Evolutionary conservation across 805 yeast species (phyloP).

Genomic region (Metschnikowia cerradonensis): DNA sequence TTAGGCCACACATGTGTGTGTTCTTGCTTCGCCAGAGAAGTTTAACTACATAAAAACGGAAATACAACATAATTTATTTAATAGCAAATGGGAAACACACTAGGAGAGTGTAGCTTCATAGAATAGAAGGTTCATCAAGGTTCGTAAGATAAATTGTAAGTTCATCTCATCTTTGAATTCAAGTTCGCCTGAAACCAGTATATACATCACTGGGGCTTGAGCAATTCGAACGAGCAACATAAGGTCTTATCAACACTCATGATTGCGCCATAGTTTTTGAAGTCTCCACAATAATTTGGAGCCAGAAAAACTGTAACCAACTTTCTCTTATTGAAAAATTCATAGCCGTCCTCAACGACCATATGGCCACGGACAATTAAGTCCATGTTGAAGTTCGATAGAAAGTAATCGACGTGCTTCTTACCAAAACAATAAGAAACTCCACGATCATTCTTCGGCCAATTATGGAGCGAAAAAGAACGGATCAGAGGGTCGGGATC

Average conservation of each 20-base stretch:
- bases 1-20: not conserved
- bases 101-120: not conserved
- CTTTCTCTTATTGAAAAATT: conserved; percentile 69
- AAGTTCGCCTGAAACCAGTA: not conserved
- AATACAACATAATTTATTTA: conserved; percentile 3
- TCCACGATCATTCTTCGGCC: conserved; percentile 83
- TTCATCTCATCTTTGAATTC: conserved; percentile 1
- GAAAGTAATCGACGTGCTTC: conserved; percentile 67
- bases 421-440: conserved; percentile 76
- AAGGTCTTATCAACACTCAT: conserved; percentile 67
- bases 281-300: conserved; percentile 82
- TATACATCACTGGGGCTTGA: conserved; percentile 45
- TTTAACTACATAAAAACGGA: not conserved
- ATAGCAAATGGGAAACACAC: conserved; percentile 1
- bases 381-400: conserved; percentile 65
- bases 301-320: conserved; percentile 78
- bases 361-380: conserved; percentile 79
- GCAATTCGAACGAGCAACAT: conserved; percentile 67
- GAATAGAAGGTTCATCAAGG: conserved; percentile 3
- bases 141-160: conserved; percentile 2
- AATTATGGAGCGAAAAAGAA: conserved; percentile 40
- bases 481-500: conserved; percentile 59
- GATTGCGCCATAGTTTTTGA: conserved; percentile 75
- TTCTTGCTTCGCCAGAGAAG: not conserved
- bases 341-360: conserved; percentile 89